A percentile compares a stretch with the other conserved stretches of the same genome.
phyloP scores from a whole-genome alignment of 1,139 yeast species.

The Saccharomyces hybrid region DNA sequence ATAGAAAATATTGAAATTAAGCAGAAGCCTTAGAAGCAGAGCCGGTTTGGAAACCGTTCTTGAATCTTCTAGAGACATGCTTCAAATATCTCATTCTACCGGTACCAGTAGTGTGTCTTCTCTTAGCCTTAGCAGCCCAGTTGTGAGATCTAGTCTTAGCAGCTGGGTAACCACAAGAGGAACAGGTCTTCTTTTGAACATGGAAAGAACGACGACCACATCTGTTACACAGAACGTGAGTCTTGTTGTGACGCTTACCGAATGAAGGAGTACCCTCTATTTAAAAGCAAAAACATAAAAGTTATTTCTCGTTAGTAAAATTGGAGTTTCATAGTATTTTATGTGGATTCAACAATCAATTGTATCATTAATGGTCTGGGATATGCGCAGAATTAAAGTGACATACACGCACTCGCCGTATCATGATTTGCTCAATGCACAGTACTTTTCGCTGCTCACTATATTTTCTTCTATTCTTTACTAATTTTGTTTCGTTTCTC shows the following conservation, averaged over 20 bases:
- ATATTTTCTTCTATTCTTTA: too few relatives aligned
- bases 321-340: neutral
- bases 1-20: conserved; percentile 12
- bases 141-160: conserved; percentile 97
- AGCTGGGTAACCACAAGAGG: conserved; percentile 99
- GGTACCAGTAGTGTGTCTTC: conserved; percentile 99
- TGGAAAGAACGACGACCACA: conserved; percentile 99
- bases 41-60: conserved; percentile 97
- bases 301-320: neutral
- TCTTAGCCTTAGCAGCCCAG: conserved; percentile 99
- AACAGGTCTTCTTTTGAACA: conserved; percentile 97
- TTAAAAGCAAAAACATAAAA: conserved; percentile 10
- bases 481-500: too few relatives aligned
- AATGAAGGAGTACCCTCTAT: conserved; percentile 99
- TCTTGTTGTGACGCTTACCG: conserved; percentile 99
- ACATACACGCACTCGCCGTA: too few relatives aligned
- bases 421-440: too few relatives aligned
- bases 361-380: too few relatives aligned
- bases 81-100: conserved; percentile 99
- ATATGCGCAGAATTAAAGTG: too few relatives aligned
- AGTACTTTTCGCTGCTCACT: too few relatives aligned
- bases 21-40: conserved; percentile 38
- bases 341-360: too few relatives aligned
- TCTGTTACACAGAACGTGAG: conserved; percentile 99
- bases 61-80: conserved; percentile 95